Conservation (phyloP, 805 yeast species). For the Cyberlindnera saturnus region DNA sequence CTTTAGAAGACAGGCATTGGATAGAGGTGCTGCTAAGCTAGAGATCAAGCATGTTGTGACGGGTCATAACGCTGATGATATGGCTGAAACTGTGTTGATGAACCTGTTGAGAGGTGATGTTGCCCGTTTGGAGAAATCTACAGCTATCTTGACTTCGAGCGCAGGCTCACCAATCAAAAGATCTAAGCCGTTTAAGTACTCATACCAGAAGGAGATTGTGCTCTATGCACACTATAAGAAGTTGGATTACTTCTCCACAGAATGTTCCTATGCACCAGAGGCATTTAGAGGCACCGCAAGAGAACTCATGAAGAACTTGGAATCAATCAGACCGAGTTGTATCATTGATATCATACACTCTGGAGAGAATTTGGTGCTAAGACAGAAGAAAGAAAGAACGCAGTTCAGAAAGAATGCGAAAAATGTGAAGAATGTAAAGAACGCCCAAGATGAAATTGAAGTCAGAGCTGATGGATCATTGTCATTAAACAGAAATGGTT, state of each 20-base stretch:
- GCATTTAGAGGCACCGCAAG: slow-evolving; percentile 98
- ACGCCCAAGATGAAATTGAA: slow-evolving; percentile 35
- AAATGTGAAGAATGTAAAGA: slow-evolving; percentile 3
- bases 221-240: slow-evolving; percentile 94
- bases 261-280: slow-evolving; percentile 97
- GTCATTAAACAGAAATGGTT: slow-evolving; percentile 31
- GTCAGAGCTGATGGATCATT: slow-evolving; percentile 60
- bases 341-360: slow-evolving; percentile 91
- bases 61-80: slow-evolving; percentile 98
- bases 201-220: slow-evolving; percentile 96
- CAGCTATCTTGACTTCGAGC: slow-evolving; percentile 76
- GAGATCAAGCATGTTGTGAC: slow-evolving; percentile 90
- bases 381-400: slow-evolving; percentile 44
- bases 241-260: slow-evolving; percentile 93
- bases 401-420: slow-evolving; percentile 16
- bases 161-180: slow-evolving; percentile 86
- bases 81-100: slow-evolving; percentile 98
- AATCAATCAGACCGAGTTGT: slow-evolving; percentile 85
- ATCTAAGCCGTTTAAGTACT: slow-evolving; percentile 91
- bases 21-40: slow-evolving; percentile 86
- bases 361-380: slow-evolving; percentile 78
- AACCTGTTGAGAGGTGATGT: slow-evolving; percentile 93
- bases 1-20: slow-evolving; percentile 90
- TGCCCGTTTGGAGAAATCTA: slow-evolving; percentile 83
- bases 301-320: slow-evolving; percentile 82